Evolutionary conservation across 2,329 filamentous ascomycete genomes (phyloP), one percentile per base, ranked within the genome.

Genomic region (Daldinia eschscholtzii): DNA sequence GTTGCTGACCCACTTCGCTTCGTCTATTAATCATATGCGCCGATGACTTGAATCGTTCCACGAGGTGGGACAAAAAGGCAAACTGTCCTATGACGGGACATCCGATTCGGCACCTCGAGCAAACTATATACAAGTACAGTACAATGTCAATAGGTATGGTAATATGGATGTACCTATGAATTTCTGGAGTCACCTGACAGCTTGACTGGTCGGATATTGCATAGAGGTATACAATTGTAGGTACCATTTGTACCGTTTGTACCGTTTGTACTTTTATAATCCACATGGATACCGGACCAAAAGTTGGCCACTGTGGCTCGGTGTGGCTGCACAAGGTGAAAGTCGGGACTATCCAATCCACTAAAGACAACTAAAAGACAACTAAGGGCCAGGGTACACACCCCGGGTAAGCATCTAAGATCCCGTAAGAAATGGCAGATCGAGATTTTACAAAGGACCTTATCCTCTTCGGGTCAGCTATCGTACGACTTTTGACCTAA

Each of bases 401-500:
- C 50, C 50, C 30, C 28, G 50, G 28, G 28, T 55, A 55, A 37
- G 50, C 30, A 41, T 57, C 20, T 57, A 28, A 57, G 56, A 58
- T 58, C 41, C 41, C 7, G 28, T 46, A 46, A 59, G 42, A 46
- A 48, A 59, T 59, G n/a, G 57, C 28, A 59, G 57, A 59, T 35
- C 41, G 57, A 48, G 57, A 46, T 59, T 46, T 46, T 33, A 48
- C 37, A 35, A 48, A 30, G 2, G 10, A n/a, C 37, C 57, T 59
- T 59, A 46, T 48, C 57, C 57, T 59, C 9, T 59, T 62, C 57
- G n/a, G 59, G 37, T 37, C 18, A 52, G 1, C 4, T 4, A 64
- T 67, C 67, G 60, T 70, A 70, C 39, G 67, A 70, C 59, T 20
- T 52, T 42, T 61, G 37, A 66, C 58, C 39, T 65, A 69, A 63